Conservation (phyloP, 371 early-diverging fungal species). For the Rhizopus arrhizus region DNA sequence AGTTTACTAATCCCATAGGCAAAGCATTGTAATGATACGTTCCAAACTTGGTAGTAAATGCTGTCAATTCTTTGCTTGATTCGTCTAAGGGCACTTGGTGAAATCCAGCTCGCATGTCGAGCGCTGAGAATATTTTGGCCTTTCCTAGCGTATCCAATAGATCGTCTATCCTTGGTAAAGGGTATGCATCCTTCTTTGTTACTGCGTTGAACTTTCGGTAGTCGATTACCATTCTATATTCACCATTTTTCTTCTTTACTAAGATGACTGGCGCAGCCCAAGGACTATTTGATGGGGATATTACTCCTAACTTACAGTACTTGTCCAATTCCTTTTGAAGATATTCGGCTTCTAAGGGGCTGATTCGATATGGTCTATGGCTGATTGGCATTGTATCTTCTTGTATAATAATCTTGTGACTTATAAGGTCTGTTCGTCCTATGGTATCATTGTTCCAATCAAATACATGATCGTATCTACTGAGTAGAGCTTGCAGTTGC, state of each 20-base stretch:
- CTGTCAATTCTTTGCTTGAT: conserved; percentile 16
- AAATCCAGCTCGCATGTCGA: conserved; percentile 11
- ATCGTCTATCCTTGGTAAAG: conserved; percentile 27
- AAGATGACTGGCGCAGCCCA: too few species aligned
- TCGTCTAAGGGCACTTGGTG: conserved; percentile 10
- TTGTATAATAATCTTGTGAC: conserved; percentile 4
- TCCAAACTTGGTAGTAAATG: conserved; percentile 34
- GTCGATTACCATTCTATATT: too few species aligned
- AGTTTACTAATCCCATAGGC: too few species aligned
- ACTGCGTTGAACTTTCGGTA: too few species aligned
- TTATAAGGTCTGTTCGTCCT: background rate
- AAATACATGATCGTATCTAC: conserved; percentile 1
- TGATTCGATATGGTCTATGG: too few species aligned
- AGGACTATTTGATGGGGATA: too few species aligned
- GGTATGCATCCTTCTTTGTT: too few species aligned
- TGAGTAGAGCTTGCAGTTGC: background rate
- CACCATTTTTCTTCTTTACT: too few species aligned
- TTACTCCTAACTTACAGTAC: too few species aligned
- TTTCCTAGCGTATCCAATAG: conserved; percentile 21
- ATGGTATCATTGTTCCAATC: conserved; percentile 14
- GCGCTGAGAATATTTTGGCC: background rate
- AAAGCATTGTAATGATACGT: conserved; percentile 36
- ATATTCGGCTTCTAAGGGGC: too few species aligned
- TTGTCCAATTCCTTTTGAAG: too few species aligned
- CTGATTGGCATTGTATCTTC: conserved; percentile 1